Percentiles rank a stretch among this genome's conserved stretches.
phyloP scores from a whole-genome alignment of 257 asterid genomes.

The Jasminum sambac region DNA sequence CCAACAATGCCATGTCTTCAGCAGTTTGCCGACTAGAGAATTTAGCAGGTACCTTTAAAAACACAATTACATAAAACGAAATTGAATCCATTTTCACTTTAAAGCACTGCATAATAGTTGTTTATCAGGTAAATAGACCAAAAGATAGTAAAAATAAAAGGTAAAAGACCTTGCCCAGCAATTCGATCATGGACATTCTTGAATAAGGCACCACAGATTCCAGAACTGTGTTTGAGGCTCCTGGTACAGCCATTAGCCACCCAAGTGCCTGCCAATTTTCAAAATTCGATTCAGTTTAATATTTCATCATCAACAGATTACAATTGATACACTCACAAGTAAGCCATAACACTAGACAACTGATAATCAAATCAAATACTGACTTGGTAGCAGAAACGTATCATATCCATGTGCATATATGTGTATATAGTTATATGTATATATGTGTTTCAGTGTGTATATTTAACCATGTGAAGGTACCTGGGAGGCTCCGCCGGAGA shows the following conservation, averaged over 20 bases:
- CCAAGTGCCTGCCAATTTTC: conserved; percentile 68
- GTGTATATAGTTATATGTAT: background rate
- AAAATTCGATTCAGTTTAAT: conserved; percentile 18
- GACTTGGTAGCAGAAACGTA: too few relatives aligned
- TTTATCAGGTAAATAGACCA: background rate
- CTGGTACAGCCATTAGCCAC: conserved; percentile 91
- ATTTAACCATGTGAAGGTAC: conserved; percentile 22
- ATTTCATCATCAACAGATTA: conserved; percentile 41
- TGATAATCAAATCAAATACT: too few relatives aligned
- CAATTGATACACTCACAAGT: background rate
- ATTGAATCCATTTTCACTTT: conserved; percentile 1
- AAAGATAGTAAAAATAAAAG: background rate
- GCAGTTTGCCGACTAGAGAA: conserved; percentile 72
- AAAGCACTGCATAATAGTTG: background rate
- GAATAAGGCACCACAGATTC: conserved; percentile 86
- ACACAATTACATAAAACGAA: background rate
- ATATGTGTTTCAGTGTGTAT: background rate
- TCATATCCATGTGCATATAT: too few relatives aligned
- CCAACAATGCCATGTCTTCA: conserved; percentile 82
- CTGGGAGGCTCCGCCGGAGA: conserved; percentile 98
- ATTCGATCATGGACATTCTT: conserved; percentile 79
- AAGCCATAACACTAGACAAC: background rate
- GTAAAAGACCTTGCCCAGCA: conserved; percentile 69
- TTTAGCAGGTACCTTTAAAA: conserved; percentile 61
- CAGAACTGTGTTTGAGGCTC: conserved; percentile 82